Evolutionary conservation across 768 basidiomycete species (phyloP), one percentile per base, ranked within the genome.

Genomic region (Naganishia randhawae): DNA sequence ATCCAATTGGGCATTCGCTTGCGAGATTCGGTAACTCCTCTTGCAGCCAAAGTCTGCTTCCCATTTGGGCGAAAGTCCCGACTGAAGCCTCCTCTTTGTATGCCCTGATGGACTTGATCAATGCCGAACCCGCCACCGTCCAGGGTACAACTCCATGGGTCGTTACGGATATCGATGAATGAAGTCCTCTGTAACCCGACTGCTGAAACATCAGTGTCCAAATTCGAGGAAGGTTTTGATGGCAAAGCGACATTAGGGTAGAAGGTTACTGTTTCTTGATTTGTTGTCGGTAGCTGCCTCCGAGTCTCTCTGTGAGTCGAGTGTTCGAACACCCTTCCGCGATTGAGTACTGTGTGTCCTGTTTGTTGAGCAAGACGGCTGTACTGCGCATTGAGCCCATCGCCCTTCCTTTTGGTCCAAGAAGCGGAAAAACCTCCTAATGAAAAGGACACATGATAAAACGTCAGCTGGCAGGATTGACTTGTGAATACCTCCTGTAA

Each of bases 341-440:
- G 57, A 41, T 22, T 48, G 45, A 48, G n/a, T 1, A 48, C 45
- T 3, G 45, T 48, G 25, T 48, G 19, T 22, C 37, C 37, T 35
- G 57, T 61, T 42, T 61, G 57, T 13, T 41, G 37, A 16, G 39
- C n/a, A 2, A 61, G 37, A 25, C 37, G 57, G 32, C 37, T 61
- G 25, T 42, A 61, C 11, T 41, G 16, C 8, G 57, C 39, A 19
- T 61, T 61, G 13, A 61, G 57, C 14, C 57, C 37, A 27, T 39
- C 57, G 5, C 39, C 39, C 11, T 25, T 41, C 7, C 17, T 22
- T 25, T 25, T 35, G 25, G 22, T 25, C 37, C 37, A 41, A 14
- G 37, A 25, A 39, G 45, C 19, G 13, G 45, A 48, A 22, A 22
- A 17, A n/a, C 1, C 19, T n/a, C 19, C 45, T 48, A 22, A 22